A percentile compares a stretch with the other conserved stretches of the same genome.
These are phyloP conservation scores for Hippophae tibetana DNA, from an alignment of 306 rosid genomes.

Conservation along the genomic window DNA sequence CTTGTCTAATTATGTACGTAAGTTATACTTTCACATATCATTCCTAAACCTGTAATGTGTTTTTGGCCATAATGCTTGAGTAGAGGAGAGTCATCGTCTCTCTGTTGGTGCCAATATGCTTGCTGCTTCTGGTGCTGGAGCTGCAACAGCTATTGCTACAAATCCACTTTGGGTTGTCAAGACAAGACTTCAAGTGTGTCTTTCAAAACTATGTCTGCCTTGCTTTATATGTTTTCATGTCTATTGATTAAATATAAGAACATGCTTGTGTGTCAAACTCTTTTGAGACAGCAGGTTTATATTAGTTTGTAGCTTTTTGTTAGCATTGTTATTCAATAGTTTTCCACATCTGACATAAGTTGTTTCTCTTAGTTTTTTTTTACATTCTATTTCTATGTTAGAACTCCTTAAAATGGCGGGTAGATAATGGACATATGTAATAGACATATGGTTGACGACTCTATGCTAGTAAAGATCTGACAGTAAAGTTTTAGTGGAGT, in stretches of 20 bases:
- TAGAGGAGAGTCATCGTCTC: constrained; percentile 61
- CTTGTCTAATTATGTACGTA: constrained; percentile 4
- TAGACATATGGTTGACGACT: too few species aligned
- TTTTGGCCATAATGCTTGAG: constrained; percentile 21
- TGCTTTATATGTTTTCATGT: not conserved
- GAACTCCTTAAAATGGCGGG: too few species aligned
- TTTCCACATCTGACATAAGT: too few species aligned
- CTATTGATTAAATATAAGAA: not conserved
- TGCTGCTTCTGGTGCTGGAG: constrained; percentile 94
- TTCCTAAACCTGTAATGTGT: not conserved
- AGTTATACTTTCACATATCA: constrained; percentile 11
- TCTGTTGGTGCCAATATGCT: constrained; percentile 70
- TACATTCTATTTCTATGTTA: too few species aligned
- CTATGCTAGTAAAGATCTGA: too few species aligned
- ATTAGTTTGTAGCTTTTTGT: too few species aligned
- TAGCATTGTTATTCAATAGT: too few species aligned
- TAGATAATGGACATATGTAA: too few species aligned
- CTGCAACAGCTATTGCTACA: constrained; percentile 67
- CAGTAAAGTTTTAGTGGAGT: too few species aligned
- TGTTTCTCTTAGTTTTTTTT: too few species aligned
- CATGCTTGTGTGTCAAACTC: too few species aligned
- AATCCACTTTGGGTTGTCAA: constrained; percentile 95
- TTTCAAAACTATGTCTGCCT: constrained; percentile 8
- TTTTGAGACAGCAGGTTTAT: too few species aligned
- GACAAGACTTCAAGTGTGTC: constrained; percentile 77